Percentiles rank a stretch among this genome's conserved stretches.
Conservation (phyloP, 1,284 basidiomycete genomes). For the Sporisorium reilianum region DNA sequence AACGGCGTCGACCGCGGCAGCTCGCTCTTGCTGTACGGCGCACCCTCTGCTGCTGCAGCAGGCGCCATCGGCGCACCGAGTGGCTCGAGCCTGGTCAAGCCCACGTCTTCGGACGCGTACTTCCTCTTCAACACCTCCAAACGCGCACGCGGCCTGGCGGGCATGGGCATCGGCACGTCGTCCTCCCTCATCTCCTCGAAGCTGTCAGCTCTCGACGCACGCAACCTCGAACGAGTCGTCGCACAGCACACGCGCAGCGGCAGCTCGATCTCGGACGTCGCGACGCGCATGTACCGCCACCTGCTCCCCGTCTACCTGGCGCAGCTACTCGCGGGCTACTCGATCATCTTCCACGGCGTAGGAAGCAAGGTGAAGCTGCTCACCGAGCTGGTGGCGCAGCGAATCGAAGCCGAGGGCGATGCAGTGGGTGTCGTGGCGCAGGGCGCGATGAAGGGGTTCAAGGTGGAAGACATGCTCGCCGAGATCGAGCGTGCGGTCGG, state of each 20-base stretch:
- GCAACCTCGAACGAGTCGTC: constrained; percentile 24
- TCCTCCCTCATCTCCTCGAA: constrained; percentile 38
- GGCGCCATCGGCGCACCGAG: constrained; percentile 2
- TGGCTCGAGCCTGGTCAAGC: constrained; percentile 35
- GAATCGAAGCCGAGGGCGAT: constrained; percentile 42
- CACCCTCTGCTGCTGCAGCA: constrained; percentile 7
- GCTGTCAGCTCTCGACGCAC: constrained; percentile 31
- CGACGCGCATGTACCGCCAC: constrained; percentile 34
- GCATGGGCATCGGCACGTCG: constrained; percentile 32
- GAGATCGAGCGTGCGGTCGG: constrained; percentile 39
- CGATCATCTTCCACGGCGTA: constrained; percentile 51
- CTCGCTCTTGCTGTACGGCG: constrained; percentile 29
- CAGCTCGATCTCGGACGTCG: constrained; percentile 25
- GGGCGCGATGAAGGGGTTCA: constrained; percentile 50
- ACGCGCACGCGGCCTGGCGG: constrained; percentile 32
- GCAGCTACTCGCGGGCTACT: constrained; percentile 44
- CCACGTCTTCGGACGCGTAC: constrained; percentile 50
- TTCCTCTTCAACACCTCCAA: constrained; percentile 54
- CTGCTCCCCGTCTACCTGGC: constrained; percentile 44
- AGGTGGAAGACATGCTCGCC: constrained; percentile 47
- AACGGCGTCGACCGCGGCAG: constrained; percentile 11
- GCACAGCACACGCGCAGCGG: constrained; percentile 18
- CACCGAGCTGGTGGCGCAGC: constrained; percentile 18
- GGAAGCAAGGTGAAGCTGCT: constrained; percentile 42
- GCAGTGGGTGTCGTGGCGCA: constrained; percentile 53